Base-by-base conservation (phyloP, 495 filamentous ascomycete species). In the Parachaetomium inaequale region DNA sequence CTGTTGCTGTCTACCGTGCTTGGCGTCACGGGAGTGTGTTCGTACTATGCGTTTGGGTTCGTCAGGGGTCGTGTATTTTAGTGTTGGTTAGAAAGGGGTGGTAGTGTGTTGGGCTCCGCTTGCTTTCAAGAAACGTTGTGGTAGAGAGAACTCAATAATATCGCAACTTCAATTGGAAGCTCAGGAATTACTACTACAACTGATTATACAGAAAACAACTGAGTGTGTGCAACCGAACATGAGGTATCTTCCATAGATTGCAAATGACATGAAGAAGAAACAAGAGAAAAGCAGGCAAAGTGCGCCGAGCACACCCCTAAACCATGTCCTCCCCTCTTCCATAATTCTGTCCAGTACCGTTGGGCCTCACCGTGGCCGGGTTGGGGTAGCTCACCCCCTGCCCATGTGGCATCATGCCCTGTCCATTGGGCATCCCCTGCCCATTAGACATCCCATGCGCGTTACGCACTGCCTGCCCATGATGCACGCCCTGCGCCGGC, bases 11-110 rank as follows among this genome's bases (percentile, higher is more conserved):
- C 53, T 2, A 56, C 53, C 2, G 38, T 56, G 14, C 15, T 56
- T n/a, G 53, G 23, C 23, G 38, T 43, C 19, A 43, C 53, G 0
- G 53, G 53, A 7, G 14, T 43, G 2, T 56, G 53, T 15, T 28
- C 38, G 17, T 56, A 56, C 31, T 56, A 56, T 43, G 53, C 34
- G 10, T 43, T 28, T 19, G 53, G 53, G 15, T 29, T 56, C 23
- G 8, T 56, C 25, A 15, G 38, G 38, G 19, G 53, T n/a, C 36
- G 38, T 8, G 11, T 56, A 21, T 31, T 43, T 21, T 4, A 36
- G 3, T 17, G 28, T 51, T 40, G 36, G 10, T 40, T 40, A 40
- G 36, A n/a, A n/a, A n/a, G n/a, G n/a, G n/a, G n/a, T n/a, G n/a
- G n/a, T n/a, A n/a, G n/a, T n/a, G n/a, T n/a, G n/a, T n/a, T n/a